These are phyloP conservation scores for Tricholoma terreum DNA, from an alignment of 768 basidiomycete genomes.

Conservation along the genomic window DNA sequence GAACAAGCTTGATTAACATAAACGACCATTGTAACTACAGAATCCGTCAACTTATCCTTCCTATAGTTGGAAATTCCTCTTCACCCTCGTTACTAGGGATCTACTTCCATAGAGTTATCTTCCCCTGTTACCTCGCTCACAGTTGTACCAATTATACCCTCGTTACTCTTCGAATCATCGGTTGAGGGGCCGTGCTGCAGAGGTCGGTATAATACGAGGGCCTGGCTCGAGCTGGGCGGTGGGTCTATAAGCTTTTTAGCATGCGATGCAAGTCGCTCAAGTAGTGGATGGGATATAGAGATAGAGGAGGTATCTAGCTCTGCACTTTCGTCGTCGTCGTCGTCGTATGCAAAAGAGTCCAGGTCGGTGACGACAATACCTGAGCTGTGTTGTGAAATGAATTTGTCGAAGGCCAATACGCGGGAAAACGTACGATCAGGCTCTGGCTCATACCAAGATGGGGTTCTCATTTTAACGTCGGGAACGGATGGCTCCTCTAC, in stretches of 20 bases:
- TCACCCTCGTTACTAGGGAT: conserved; percentile 26
- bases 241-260: conserved; percentile 17
- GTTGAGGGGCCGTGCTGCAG: conserved; percentile 17
- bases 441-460: conserved; percentile 69
- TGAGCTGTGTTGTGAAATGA: conserved; percentile 23
- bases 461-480: conserved; percentile 62
- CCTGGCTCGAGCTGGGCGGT: conserved; percentile 33
- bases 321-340: conserved; percentile 37
- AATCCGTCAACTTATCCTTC: conserved; percentile 14
- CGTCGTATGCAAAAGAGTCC: conserved; percentile 47
- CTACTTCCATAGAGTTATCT: conserved; percentile 57
- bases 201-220: conserved; percentile 55
- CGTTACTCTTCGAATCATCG: conserved; percentile 7
- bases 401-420: conserved; percentile 1
- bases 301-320: conserved; percentile 20
- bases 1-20: conserved; percentile 12
- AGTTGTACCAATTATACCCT: not conserved
- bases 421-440: conserved; percentile 53
- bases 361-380: conserved; percentile 66
- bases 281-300: conserved; percentile 42
- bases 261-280: conserved; percentile 42
- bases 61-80: conserved; percentile 10
- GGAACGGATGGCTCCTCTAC: conserved; percentile 42
- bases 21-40: conserved; percentile 8
- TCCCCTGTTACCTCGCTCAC: conserved; percentile 14